Evolutionary conservation across 768 basidiomycete species (phyloP).

Genomic region (Mrakia gelida): DNA sequence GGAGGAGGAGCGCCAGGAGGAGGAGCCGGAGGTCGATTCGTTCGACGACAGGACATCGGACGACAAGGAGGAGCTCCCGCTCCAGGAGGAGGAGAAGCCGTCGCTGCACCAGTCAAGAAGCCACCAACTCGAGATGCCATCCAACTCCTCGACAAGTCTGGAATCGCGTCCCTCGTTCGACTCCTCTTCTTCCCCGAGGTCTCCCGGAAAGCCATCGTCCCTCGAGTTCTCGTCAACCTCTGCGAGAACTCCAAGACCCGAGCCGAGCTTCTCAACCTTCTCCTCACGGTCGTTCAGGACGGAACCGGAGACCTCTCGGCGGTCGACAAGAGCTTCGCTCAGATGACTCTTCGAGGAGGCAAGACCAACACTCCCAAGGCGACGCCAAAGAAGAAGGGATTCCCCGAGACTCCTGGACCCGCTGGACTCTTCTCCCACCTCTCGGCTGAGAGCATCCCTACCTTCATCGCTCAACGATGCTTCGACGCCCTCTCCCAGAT

Average conservation of each 20-base stretch:
- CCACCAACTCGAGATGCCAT: slow-evolving; percentile 72
- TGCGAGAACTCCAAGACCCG: slow-evolving; percentile 93
- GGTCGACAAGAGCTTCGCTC: slow-evolving; percentile 85
- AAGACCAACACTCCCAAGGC: slow-evolving; percentile 53
- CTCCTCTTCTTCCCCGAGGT: slow-evolving; percentile 96
- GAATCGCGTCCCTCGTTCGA: slow-evolving; percentile 81
- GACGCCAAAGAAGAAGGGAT: slow-evolving; percentile 59
- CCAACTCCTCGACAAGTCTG: slow-evolving; percentile 82
- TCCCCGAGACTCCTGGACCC: slow-evolving; percentile 43
- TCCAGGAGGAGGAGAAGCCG: not conserved
- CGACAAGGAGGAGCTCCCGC: not conserved
- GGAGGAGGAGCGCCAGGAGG: not conserved
- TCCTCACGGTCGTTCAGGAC: slow-evolving; percentile 90
- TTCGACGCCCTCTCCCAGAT: slow-evolving; percentile 86
- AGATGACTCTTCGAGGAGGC: slow-evolving; percentile 68
- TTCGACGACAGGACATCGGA: not conserved
- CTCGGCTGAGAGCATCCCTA: slow-evolving; percentile 70
- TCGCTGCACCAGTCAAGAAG: slow-evolving; percentile 46
- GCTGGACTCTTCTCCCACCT: slow-evolving; percentile 51
- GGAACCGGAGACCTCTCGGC: slow-evolving; percentile 86
- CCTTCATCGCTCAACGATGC: slow-evolving; percentile 88
- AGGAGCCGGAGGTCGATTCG: not conserved
- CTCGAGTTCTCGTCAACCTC: slow-evolving; percentile 85
- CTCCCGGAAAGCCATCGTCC: slow-evolving; percentile 73
- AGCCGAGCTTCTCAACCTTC: slow-evolving; percentile 85